Percentiles rank a stretch among this genome's conserved stretches.
Evolutionary conservation across 2,329 filamentous ascomycete genomes (phyloP).

Genomic region (Paracoccidioides lutzii): DNA sequence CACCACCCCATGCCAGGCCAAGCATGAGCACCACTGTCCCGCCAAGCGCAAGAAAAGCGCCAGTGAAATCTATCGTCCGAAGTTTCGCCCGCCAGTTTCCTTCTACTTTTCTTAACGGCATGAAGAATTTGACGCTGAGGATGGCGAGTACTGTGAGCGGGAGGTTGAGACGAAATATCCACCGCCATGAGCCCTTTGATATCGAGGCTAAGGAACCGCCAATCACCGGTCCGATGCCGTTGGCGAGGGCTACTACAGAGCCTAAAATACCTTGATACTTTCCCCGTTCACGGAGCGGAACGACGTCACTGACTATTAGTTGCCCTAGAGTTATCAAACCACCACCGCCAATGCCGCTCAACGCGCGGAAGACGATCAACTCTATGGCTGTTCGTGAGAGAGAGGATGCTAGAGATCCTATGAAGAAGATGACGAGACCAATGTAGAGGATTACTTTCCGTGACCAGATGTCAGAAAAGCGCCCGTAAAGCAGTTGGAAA

Average conservation of each 20-base stretch:
- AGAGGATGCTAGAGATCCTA: conserved; percentile 47
- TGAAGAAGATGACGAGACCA: conserved; percentile 40
- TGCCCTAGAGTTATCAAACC: conserved; percentile 46
- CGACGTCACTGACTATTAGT: conserved; percentile 51
- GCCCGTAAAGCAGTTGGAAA: conserved; percentile 52
- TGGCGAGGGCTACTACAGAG: conserved; percentile 41
- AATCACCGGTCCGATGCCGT: conserved; percentile 43
- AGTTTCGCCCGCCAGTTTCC: conserved; percentile 42
- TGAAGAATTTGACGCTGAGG: conserved; percentile 39
- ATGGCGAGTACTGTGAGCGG: conserved; percentile 40
- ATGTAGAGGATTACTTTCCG: conserved; percentile 45
- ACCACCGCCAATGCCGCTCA: conserved; percentile 48
- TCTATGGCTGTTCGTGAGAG: conserved; percentile 43
- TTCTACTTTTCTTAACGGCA: conserved; percentile 43
- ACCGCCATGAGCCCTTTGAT: conserved; percentile 26
- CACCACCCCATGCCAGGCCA: conserved; percentile 46
- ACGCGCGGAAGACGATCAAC: conserved; percentile 47
- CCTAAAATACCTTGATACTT: conserved; percentile 46
- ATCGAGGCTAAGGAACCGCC: conserved; percentile 40
- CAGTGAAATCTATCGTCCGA: conserved; percentile 40
- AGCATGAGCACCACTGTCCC: conserved; percentile 35
- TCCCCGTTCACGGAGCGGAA: conserved; percentile 45
- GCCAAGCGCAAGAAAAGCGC: conserved; percentile 35
- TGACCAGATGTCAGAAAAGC: conserved; percentile 48
- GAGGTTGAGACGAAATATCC: conserved; percentile 44